Base-by-base conservation (phyloP, 2,329 filamentous ascomycete genomes). In the Botrytis galanthina region DNA sequence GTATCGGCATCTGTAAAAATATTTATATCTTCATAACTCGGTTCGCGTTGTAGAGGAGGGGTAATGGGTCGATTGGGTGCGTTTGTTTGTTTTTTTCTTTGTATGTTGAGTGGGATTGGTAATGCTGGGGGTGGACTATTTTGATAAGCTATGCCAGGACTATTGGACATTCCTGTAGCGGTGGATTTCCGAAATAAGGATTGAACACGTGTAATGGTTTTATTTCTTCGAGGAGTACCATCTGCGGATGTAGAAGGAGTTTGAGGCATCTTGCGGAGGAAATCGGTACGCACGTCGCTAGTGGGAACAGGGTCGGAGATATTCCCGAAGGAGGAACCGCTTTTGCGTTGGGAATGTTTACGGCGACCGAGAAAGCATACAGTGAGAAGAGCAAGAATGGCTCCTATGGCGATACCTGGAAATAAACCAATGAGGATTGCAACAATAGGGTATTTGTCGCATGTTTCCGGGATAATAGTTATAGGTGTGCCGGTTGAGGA, bases 261-360 rank as follows among this genome's bases (percentile, higher is more conserved):
- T 20, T 72, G 68, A 2, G 79, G 76, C 46, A 70, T 74, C 73
- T 80, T 81, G 78, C 84, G 86, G 59, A 86, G 85, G 77, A 89
- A 89, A 78, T 89, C 88, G 54, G 84, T 85, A 70, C 87, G 85
- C 74, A 85, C 54, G 81, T 81, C 66, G 81, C 80, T 77, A 80
- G 64, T 87, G 82, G 73, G 91, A 84, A 74, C 90, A 84, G 77
- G 90, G 86, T 75, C 84, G 10, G 87, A 79, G 39, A 81, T 84
- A 77, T 86, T 86, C 74, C 84, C 83, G 71, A 85, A 86, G 7
- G 84, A 85, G 39, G 83, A 83, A 42, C 75, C 80, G 71, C 82
- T 81, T 64, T 83, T 76, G 73, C 73, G 77, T 26, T 76, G 75
- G 22, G 75, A 81, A 61, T 39, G 48, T 29, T 74, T 76, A 39